These are phyloP conservation scores for Tricholoma matsutake DNA, from an alignment of 768 basidiomycete genomes.

Conservation along the genomic window DNA sequence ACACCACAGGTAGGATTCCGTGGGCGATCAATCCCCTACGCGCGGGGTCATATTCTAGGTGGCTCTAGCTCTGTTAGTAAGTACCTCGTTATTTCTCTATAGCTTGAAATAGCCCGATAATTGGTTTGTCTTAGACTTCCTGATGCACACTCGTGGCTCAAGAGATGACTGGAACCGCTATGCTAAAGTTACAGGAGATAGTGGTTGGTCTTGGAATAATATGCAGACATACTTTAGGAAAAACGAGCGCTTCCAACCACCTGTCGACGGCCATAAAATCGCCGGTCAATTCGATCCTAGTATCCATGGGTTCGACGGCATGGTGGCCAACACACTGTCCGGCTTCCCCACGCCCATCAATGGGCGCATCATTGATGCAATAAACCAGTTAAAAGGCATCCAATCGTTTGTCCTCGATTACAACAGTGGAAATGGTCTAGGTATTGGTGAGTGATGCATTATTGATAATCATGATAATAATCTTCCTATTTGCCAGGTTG, in stretches of 20 bases:
- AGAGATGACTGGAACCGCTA: constrained; percentile 30
- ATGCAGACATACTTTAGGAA: constrained; percentile 28
- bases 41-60: constrained; percentile 28
- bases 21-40: constrained; percentile 19
- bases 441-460: constrained; percentile 18
- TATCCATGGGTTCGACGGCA: constrained; percentile 34
- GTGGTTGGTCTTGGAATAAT: constrained; percentile 31
- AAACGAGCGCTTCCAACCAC: constrained; percentile 35
- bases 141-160: constrained; percentile 32
- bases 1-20: constrained; percentile 24
- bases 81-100: not conserved
- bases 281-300: constrained; percentile 34
- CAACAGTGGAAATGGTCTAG: constrained; percentile 27
- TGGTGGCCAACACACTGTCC: constrained; percentile 28
- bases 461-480: constrained; percentile 1
- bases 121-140: constrained; percentile 18
- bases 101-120: not conserved
- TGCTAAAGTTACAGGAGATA: constrained; percentile 25
- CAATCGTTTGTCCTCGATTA: constrained; percentile 28
- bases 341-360: constrained; percentile 32
- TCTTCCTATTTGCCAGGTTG: constrained; percentile 6
- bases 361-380: constrained; percentile 27
- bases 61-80: constrained; percentile 28
- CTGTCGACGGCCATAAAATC: constrained; percentile 37
- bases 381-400: constrained; percentile 23